These are phyloP conservation scores for Moesziomyces parantarcticus DNA, from an alignment of 1,284 basidiomycete genomes.

Conservation along the genomic window DNA sequence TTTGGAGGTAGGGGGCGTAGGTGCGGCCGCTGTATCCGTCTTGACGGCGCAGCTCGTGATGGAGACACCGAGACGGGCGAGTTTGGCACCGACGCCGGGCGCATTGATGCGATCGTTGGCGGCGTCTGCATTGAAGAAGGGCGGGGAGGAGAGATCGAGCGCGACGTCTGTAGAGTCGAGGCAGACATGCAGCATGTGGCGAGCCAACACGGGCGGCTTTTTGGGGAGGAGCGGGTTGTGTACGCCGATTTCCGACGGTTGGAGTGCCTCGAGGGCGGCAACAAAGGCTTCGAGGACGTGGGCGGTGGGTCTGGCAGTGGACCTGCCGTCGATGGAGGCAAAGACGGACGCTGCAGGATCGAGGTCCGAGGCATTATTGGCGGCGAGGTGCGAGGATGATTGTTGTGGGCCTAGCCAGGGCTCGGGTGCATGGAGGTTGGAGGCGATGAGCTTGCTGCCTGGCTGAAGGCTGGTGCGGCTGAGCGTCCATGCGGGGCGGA, in stretches of 20 bases:
- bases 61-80: constrained; percentile 24
- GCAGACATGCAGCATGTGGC: constrained; percentile 38
- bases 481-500: constrained; percentile 31
- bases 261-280: constrained; percentile 41
- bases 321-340: constrained; percentile 16
- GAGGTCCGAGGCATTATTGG: background rate
- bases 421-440: constrained; percentile 18
- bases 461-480: constrained; percentile 19
- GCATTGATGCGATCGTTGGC: constrained; percentile 25
- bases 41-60: constrained; percentile 44
- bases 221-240: constrained; percentile 32
- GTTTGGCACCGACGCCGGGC: constrained; percentile 6
- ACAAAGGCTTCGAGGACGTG: constrained; percentile 43
- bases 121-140: constrained; percentile 30
- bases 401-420: constrained; percentile 20
- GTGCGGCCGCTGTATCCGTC: background rate
- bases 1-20: constrained; percentile 4
- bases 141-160: constrained; percentile 25
- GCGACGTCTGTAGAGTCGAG: constrained; percentile 22
- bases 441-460: constrained; percentile 32
- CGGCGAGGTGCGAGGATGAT: background rate
- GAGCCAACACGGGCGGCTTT: constrained; percentile 32
- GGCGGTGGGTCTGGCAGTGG: constrained; percentile 25
- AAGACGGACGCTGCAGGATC: constrained; percentile 13
- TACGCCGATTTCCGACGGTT: constrained; percentile 11